A percentile compares a stretch with the other conserved stretches of the same genome.
Conservation (phyloP, 2,329 filamentous ascomycete species). For the Alternaria dauci region DNA sequence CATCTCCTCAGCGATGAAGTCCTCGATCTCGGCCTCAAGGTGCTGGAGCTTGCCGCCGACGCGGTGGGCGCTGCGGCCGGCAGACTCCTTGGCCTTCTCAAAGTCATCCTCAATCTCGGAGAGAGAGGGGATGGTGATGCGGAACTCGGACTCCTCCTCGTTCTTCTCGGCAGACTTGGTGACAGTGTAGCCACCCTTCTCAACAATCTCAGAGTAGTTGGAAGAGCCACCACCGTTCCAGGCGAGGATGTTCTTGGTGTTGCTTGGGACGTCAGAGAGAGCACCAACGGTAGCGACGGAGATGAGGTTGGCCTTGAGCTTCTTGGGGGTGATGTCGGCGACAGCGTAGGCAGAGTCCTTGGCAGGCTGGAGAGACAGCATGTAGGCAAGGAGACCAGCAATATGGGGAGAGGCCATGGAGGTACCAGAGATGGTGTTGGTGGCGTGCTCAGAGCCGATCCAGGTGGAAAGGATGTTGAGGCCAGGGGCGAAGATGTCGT, state of each 20-base stretch:
- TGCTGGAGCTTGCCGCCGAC: constrained; percentile 59
- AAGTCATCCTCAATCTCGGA: constrained; percentile 48
- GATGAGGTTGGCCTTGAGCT: constrained; percentile 91
- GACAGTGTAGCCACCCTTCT: constrained; percentile 74
- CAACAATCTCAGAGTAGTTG: constrained; percentile 87
- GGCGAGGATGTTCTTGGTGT: constrained; percentile 93
- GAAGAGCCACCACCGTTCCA: constrained; percentile 97
- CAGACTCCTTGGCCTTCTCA: constrained; percentile 47
- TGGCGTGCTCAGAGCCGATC: constrained; percentile 94
- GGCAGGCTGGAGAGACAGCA: constrained; percentile 92
- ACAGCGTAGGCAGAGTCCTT: constrained; percentile 91
- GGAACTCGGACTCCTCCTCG: constrained; percentile 49
- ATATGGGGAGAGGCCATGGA: constrained; percentile 99
- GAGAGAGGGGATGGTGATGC: constrained; percentile 50
- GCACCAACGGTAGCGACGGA: constrained; percentile 79
- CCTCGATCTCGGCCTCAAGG: constrained; percentile 55
- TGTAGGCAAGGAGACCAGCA: constrained; percentile 94
- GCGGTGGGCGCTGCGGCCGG: constrained; percentile 53
- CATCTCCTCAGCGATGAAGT: constrained; percentile 59
- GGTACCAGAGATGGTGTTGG: constrained; percentile 99
- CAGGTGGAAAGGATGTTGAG: constrained; percentile 97
- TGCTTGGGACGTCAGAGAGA: constrained; percentile 81
- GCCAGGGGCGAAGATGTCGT: constrained; percentile 97
- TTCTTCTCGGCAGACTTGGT: constrained; percentile 37
- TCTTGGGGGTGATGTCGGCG: constrained; percentile 86